phyloP scores from a whole-genome alignment of 352 stramenopile species.

The Phytopythium chamaehyphon region DNA sequence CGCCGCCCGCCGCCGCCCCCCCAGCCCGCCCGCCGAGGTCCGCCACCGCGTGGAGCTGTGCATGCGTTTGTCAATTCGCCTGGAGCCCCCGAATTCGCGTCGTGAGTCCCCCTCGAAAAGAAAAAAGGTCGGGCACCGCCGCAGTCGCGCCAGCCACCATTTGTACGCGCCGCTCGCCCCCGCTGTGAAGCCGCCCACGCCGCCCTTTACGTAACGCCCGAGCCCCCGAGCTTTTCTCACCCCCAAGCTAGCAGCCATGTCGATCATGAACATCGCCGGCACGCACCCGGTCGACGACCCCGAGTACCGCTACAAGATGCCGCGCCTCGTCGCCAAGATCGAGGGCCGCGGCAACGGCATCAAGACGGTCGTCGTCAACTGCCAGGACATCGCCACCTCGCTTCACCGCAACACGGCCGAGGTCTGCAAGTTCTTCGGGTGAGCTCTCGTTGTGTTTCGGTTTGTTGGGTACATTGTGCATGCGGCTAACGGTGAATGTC shows the following conservation, averaged over 20 bases:
- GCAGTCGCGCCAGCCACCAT: conserved; percentile 34
- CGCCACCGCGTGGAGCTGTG: conserved; percentile 47
- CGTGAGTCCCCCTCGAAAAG: conserved; percentile 68
- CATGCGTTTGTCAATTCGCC: conserved; percentile 87
- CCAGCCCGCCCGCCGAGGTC: conserved; percentile 6
- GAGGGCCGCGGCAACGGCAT: conserved; percentile 99
- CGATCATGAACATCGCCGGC: conserved; percentile 89
- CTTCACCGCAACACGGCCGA: conserved; percentile 94
- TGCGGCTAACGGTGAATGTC: no score
- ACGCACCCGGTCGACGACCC: conserved; percentile 90
- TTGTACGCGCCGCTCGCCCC: conserved; percentile 11
- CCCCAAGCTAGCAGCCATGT: conserved; percentile 42
- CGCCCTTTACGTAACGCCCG: conserved; percentile 25
- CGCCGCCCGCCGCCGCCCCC: conserved; percentile 3
- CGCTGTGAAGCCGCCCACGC: conserved; percentile 24
- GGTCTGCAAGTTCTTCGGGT: conserved; percentile 99
- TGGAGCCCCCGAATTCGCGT: conserved; percentile 71
- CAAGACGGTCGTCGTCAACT: conserved; percentile 99
- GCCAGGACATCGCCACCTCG: conserved; percentile 90
- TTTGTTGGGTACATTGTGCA: no score
- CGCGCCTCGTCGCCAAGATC: conserved; percentile 94
- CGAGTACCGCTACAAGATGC: conserved; percentile 99
- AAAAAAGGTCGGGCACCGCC: conserved; percentile 52
- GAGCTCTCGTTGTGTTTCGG: no score
- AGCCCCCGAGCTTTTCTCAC: not conserved